Evolutionary conservation across 495 filamentous ascomycete genomes (phyloP), one percentile per base, ranked within the genome.

Genomic region (Penicillium verhagenii): DNA sequence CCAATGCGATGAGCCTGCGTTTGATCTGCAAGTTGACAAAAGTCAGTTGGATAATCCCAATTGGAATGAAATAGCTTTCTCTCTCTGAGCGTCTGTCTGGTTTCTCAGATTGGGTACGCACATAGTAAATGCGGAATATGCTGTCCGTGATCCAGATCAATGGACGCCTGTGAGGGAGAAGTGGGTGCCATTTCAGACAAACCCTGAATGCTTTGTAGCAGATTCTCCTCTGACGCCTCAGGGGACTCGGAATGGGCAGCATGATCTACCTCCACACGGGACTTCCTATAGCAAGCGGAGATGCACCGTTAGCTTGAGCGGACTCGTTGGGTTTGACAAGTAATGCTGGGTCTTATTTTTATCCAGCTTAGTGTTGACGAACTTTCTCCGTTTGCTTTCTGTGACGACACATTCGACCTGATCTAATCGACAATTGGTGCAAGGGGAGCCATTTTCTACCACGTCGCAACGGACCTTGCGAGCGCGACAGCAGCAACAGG

Each of bases 381-480:
- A 73, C 76, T 91, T 95, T 78, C 91, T 86, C 54, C 92, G 83
- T 66, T 91, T 91, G 78, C 91, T 95, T 67, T 96, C 91, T 40
- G 90, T 90, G 8, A 96, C 88, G 35, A 92, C 78, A 73, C 92
- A 96, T 59, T 91, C 87, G 49, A 96, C 90, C 59, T 90, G 85
- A 68, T 96, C 92, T 70, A 91, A 77, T 24, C 89, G 80, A 74
- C 92, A 96, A 73, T 96, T 96, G 18, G 87, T 90, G 67, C 92
- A 96, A 5, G 92, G 92, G 24, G 86, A 84, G 29, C 88, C 88
- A 71, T 86, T 86, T 60, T 95, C 90, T 40, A 92, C 89, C 54
- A 96, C 92, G 75, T 96, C 90, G 74, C 92, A 96, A 44, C 92
- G 80, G n/a, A 96, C 92, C 70, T 96, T 96, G 60, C 92, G 84